Evolutionary conservation across 495 filamentous ascomycete genomes (phyloP).

Genomic region (Trichocladium antarcticum): DNA sequence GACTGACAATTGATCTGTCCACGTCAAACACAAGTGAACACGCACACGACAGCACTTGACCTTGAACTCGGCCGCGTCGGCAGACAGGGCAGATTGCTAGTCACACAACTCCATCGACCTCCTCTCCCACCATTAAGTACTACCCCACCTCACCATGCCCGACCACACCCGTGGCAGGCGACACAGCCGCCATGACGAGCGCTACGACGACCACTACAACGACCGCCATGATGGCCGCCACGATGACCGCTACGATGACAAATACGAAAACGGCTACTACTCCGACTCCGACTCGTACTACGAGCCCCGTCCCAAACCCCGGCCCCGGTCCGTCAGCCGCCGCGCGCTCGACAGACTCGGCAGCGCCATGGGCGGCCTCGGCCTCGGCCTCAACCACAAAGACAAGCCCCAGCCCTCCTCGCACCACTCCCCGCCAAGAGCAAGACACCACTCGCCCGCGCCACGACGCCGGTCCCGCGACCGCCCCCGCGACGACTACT

Average conservation of each 20-base stretch:
- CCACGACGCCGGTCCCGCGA: not conserved
- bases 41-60: too few relatives aligned
- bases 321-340: slow-evolving; percentile 18
- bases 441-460: not conserved
- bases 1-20: too few relatives aligned
- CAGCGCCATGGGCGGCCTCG: slow-evolving; percentile 10
- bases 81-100: too few relatives aligned
- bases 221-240: not conserved
- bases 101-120: too few relatives aligned
- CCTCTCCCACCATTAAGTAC: too few relatives aligned
- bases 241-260: not conserved
- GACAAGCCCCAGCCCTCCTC: too few relatives aligned
- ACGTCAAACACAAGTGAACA: too few relatives aligned
- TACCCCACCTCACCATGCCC: slow-evolving; percentile 6
- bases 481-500: not conserved
- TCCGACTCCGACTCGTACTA: slow-evolving; percentile 2
- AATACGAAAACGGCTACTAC: too few relatives aligned
- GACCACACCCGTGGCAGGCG: slow-evolving; percentile 13
- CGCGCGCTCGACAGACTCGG: slow-evolving; percentile 17
- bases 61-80: too few relatives aligned
- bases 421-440: not conserved
- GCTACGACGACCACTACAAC: slow-evolving; percentile 13
- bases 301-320: slow-evolving; percentile 2
- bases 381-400: slow-evolving; percentile 3
- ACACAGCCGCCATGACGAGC: slow-evolving; percentile 5